phyloP scores from a whole-genome alignment of 1,284 basidiomycete species.

The Cryptococcus maquisensis region DNA sequence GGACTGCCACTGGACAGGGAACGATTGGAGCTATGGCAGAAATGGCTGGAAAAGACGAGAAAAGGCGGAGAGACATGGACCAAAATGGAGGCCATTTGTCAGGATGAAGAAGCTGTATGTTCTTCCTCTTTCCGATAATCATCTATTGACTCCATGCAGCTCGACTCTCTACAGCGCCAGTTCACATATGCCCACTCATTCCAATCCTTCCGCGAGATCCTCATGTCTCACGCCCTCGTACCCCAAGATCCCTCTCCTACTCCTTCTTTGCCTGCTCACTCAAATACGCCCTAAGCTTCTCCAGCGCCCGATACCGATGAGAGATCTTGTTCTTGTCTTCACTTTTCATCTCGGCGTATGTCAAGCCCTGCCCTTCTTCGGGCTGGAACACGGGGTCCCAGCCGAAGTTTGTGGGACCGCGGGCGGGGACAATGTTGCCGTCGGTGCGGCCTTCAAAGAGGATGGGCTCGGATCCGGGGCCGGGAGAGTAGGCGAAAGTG shows the following conservation, averaged over 20 bases:
- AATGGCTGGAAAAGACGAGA: slow-evolving; percentile 24
- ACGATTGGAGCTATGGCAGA: slow-evolving; percentile 31
- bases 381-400: slow-evolving; percentile 93
- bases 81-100: not conserved
- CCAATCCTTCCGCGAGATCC: not conserved
- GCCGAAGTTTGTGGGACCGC: slow-evolving; percentile 73
- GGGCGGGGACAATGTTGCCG: slow-evolving; percentile 78
- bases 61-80: slow-evolving; percentile 2
- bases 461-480: slow-evolving; percentile 67
- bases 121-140: not conserved
- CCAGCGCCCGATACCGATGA: slow-evolving; percentile 82
- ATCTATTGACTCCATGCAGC: slow-evolving; percentile 5
- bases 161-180: slow-evolving; percentile 11
- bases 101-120: slow-evolving; percentile 16
- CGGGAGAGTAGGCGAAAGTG: slow-evolving; percentile 89
- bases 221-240: not conserved
- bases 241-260: not conserved
- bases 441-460: slow-evolving; percentile 91
- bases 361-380: slow-evolving; percentile 48
- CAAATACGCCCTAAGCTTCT: slow-evolving; percentile 71
- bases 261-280: slow-evolving; percentile 18
- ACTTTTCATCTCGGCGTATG: slow-evolving; percentile 86
- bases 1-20: slow-evolving; percentile 31
- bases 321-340: slow-evolving; percentile 84
- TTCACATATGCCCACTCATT: slow-evolving; percentile 15